A percentile compares a stretch with the other conserved stretches of the same genome.
Evolutionary conservation across 169 alveolate genomes (phyloP).

Genomic region (Plasmodium cynomolgi): DNA sequence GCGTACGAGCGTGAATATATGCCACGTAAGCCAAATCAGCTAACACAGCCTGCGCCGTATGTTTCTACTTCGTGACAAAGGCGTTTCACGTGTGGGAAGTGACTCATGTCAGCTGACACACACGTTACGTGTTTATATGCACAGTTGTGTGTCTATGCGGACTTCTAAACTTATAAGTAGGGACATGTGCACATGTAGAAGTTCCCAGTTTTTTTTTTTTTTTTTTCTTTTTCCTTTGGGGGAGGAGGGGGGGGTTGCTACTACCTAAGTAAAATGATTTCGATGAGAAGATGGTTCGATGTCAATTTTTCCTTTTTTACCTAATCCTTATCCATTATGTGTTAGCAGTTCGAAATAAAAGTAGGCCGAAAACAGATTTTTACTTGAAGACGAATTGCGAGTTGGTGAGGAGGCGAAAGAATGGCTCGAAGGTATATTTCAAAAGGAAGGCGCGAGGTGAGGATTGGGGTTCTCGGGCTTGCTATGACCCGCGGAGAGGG

Average conservation of each 20-base stretch:
- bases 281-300: constrained; percentile 40
- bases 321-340: constrained; percentile 18
- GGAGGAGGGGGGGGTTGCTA: not conserved
- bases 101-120: not conserved
- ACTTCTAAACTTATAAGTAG: not conserved
- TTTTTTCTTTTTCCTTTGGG: not conserved
- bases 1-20: not conserved
- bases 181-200: not conserved
- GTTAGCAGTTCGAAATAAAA: constrained; percentile 28
- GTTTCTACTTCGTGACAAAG: not conserved
- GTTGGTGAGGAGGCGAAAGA: constrained; percentile 24
- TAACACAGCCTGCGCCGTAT: not conserved
- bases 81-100: not conserved
- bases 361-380: not conserved
- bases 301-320: constrained; percentile 26
- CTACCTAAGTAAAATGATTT: constrained; percentile 24
- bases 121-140: not conserved
- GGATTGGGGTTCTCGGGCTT: not conserved
- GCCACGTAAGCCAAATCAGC: not conserved
- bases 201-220: constrained; percentile 1
- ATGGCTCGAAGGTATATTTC: not conserved
- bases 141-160: not conserved
- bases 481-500: not conserved
- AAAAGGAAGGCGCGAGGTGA: not conserved
- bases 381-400: constrained; percentile 52